Base-by-base conservation (phyloP, 306 rosid genomes). In the Cajanus cajan region DNA sequence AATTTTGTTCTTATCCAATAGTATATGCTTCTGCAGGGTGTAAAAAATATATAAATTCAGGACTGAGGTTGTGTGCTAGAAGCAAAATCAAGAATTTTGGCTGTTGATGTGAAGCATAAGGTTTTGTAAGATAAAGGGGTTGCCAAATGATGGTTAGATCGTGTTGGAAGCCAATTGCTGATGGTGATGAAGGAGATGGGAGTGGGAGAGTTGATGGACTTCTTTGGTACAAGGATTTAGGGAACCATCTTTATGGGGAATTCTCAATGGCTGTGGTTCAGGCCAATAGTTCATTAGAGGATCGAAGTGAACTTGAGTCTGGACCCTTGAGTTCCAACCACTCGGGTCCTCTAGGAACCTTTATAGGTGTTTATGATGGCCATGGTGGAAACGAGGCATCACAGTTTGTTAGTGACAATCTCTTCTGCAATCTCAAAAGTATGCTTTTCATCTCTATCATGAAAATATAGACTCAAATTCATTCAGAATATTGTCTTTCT, bases 191-290 rank as follows among this genome's bases (percentile, higher is more conserved):
- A 39, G 88, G 78, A 2, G 90, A 88, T 78, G 77, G 77, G 4
- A 84, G 79, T 36, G 98, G 94, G 18, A 66, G 93, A 64, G 85
- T 89, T 72, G 97, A 94, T 69, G 95, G 97, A 19, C 36, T 92
- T 55, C 69, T 92, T 82, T 94, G 98, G 98, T 81, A 89, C 50
- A 94, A 91, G 81, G 98, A 94, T 85, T 85, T 92, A 78, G 98
- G 97, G 57, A 84, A 79, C 69, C 98, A 94, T 85, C 81, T 85
- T 76, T 85, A 87, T 83, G 98, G 98, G 21, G 88, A 81, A 28
- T 92, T 88, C 81, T 94, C 98, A 85, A 92, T 94, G 98, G 97
- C 98, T 57, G 95, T 88, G 40, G 80, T 94, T 77, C 98, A 94
- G 61, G 97, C 98, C 66, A 94, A 94, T 82, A 74, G 68, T 59